Conservation (phyloP, 371 early-diverging fungal genomes). For the Scutellospora calospora region DNA sequence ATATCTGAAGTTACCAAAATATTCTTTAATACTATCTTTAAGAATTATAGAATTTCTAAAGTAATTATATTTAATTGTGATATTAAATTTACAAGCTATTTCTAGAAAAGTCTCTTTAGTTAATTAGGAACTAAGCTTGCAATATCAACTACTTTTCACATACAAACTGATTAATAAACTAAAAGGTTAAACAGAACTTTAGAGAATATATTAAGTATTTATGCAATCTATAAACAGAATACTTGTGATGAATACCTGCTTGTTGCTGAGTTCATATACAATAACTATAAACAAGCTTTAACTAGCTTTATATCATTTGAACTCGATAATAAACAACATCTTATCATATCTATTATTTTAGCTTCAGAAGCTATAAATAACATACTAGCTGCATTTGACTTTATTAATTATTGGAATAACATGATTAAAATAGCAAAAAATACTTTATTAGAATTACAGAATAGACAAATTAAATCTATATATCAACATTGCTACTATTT, state of each 20-base stretch:
- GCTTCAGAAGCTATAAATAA: no score
- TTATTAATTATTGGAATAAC: neutral
- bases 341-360: neutral
- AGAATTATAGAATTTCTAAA: no score
- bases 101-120: neutral
- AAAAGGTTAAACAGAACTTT: slow-evolving; percentile 60
- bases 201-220: slow-evolving; percentile 60
- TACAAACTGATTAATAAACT: no score
- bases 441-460: no score
- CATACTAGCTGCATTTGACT: no score
- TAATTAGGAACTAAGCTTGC: slow-evolving; percentile 50
- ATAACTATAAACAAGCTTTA: slow-evolving; percentile 47
- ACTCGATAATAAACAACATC: slow-evolving; percentile 2
- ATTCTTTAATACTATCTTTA: no score
- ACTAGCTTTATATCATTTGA: neutral
- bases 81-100: slow-evolving; percentile 41
- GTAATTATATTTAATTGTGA: slow-evolving; percentile 46
- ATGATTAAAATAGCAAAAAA: neutral
- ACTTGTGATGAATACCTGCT: slow-evolving; percentile 44
- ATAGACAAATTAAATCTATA: slow-evolving; percentile 12
- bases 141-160: no score
- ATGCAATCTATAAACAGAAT: slow-evolving; percentile 53
- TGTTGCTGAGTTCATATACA: slow-evolving; percentile 51
- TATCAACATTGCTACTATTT: neutral
- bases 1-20: slow-evolving; percentile 40